Base-by-base conservation (phyloP, 2,329 filamentous ascomycete species). In the Thermothelomyces thermophilus region DNA sequence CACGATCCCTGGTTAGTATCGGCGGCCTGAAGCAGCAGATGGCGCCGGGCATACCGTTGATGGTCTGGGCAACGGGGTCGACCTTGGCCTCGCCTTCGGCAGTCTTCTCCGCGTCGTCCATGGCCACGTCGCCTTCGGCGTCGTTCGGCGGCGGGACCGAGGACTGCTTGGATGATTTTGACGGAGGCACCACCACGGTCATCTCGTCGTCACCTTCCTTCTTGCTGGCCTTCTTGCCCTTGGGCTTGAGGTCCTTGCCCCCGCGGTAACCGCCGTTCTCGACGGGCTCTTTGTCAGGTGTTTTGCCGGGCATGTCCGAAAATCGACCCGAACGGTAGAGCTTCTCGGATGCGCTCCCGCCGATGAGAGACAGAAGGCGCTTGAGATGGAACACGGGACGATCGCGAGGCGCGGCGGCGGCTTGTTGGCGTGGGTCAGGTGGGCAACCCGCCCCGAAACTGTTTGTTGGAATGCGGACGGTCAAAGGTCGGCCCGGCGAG, bases 141-240 rank as follows among this genome's bases (percentile, higher is more conserved):
- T 85, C 80, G 58, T 80, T 74, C 28, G 72, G 69, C 48, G 73
- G 68, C 55, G 76, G 73, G 58, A 73, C 73, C 51, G 82, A 76
- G 51, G 77, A 69, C 70, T 80, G 70, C 64, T 77, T 77, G 54
- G 75, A 71, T 62, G 73, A 72, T 73, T 88, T 88, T 57, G 83
- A 79, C 51, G 83, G 84, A 48, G 86, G 84, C 39, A 89, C 84
- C 61, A 90, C 85, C 57, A 89, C 84, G 44, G 85, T 89, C 84
- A 89, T 89, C 73, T 88, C 84, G 61, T 83, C 83, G 60, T 87
- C 84, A 62, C 77, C 83, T 63, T 89, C 83, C 64, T 89, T 82
- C 68, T 82, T 83, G 61, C 62, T 64, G 17, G 66, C 63, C 70
- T 82, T 82, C 72, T 84, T 84, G 61, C 76, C 77, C 70, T 83